Evolutionary conservation across 129 eudicot genomes (phyloP).

Genomic region (Heracleum sosnowskyi): DNA sequence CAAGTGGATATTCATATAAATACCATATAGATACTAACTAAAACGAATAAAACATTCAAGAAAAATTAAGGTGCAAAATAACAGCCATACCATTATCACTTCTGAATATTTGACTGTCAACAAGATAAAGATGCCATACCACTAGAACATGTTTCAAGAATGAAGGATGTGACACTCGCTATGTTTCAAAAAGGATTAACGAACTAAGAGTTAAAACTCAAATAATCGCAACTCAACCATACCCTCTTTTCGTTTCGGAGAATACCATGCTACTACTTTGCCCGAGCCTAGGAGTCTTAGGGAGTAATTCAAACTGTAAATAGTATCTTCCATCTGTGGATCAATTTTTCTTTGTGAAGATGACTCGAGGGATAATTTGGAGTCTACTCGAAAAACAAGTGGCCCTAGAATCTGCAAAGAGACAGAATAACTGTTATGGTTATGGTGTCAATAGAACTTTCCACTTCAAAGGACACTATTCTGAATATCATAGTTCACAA

Average conservation of each 20-base stretch:
- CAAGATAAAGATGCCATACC: background rate
- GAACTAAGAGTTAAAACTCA: slow-evolving; percentile 43
- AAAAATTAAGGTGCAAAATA: background rate
- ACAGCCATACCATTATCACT: background rate
- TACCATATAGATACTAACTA: background rate
- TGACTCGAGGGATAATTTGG: slow-evolving; percentile 44
- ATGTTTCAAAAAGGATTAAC: background rate
- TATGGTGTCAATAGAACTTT: background rate
- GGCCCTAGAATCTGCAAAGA: slow-evolving; percentile 68
- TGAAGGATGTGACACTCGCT: background rate
- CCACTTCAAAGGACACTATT: background rate
- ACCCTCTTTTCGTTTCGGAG: slow-evolving; percentile 83
- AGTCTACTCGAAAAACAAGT: slow-evolving; percentile 62
- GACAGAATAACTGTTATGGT: background rate
- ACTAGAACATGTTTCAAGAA: background rate
- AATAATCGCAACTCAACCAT: slow-evolving; percentile 76
- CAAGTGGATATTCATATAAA: background rate
- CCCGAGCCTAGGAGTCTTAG: slow-evolving; percentile 54
- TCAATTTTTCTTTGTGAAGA: slow-evolving; percentile 23
- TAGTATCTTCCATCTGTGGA: slow-evolving; percentile 54
- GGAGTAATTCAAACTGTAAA: slow-evolving; percentile 72
- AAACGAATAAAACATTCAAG: background rate
- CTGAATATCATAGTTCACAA: background rate
- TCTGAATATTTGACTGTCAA: background rate
- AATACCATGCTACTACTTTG: slow-evolving; percentile 95